Conservation (phyloP, 441 rosid species). For the Erodium moschatum region DNA sequence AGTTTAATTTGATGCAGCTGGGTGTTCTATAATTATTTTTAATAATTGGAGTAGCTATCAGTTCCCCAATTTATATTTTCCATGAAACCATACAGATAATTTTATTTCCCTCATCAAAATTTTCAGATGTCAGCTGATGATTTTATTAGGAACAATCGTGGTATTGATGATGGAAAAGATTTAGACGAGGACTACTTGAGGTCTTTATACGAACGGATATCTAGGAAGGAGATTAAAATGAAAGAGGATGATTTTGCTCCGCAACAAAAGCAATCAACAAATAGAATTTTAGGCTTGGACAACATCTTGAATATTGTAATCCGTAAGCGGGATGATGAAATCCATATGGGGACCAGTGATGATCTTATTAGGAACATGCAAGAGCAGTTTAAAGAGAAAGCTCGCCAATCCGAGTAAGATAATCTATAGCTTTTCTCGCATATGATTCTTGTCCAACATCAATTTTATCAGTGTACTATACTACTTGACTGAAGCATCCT, state of each 20-base stretch:
- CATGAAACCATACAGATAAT: neutral
- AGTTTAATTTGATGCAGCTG: constrained; percentile 19
- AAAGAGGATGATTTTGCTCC: constrained; percentile 70
- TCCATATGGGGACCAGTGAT: constrained; percentile 77
- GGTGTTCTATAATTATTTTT: constrained; percentile 17
- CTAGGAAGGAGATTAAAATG: constrained; percentile 95
- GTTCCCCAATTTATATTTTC: neutral
- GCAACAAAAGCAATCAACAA: constrained; percentile 75
- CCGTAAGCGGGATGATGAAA: constrained; percentile 75
- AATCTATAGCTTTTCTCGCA: constrained; percentile 18
- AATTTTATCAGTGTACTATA: neutral
- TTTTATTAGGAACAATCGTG: constrained; percentile 94
- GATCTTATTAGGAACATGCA: constrained; percentile 92
- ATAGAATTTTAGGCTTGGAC: constrained; percentile 77
- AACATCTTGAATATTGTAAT: constrained; percentile 87
- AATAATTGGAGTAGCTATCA: neutral
- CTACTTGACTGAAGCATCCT: neutral
- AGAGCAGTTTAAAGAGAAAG: constrained; percentile 93
- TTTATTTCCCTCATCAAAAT: constrained; percentile 21
- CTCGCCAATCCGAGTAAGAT: constrained; percentile 96
- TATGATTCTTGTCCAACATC: constrained; percentile 7
- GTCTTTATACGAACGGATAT: constrained; percentile 79
- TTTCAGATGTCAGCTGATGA: constrained; percentile 95
- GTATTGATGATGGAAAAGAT: constrained; percentile 97
- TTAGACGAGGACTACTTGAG: constrained; percentile 79